Evolutionary conservation across 2,329 filamentous ascomycete genomes (phyloP).

Genomic region (Fusarium nelsonii): DNA sequence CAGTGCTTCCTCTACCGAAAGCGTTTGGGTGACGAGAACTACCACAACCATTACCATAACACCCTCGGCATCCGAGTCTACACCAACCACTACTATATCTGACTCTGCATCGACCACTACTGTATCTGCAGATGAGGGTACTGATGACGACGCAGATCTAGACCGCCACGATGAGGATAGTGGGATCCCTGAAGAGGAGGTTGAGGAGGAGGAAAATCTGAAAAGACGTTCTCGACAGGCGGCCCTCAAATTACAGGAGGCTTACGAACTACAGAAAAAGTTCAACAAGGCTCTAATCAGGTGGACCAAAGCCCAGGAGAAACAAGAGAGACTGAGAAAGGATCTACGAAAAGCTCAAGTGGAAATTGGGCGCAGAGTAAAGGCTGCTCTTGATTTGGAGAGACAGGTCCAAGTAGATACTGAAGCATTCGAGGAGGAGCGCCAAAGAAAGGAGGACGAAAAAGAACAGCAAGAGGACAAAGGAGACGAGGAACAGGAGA

Average conservation of each 20-base stretch:
- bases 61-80: background rate
- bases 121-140: background rate
- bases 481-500: background rate
- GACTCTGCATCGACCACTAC: background rate
- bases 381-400: background rate
- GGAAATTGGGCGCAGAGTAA: background rate
- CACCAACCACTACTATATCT: background rate
- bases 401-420: background rate
- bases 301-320: background rate
- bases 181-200: background rate
- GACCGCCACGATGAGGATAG: background rate
- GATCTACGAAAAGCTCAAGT: background rate
- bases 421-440: background rate
- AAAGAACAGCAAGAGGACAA: background rate
- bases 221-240: background rate
- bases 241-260: background rate
- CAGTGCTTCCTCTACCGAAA: background rate
- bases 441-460: background rate
- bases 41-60: conserved; percentile 22
- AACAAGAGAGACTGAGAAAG: background rate
- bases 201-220: background rate
- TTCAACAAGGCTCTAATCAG: background rate
- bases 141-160: background rate
- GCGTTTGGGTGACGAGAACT: background rate
- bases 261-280: background rate